Evolutionary conservation across 2,329 filamentous ascomycete genomes (phyloP).

Genomic region (Capronia epimyces): DNA sequence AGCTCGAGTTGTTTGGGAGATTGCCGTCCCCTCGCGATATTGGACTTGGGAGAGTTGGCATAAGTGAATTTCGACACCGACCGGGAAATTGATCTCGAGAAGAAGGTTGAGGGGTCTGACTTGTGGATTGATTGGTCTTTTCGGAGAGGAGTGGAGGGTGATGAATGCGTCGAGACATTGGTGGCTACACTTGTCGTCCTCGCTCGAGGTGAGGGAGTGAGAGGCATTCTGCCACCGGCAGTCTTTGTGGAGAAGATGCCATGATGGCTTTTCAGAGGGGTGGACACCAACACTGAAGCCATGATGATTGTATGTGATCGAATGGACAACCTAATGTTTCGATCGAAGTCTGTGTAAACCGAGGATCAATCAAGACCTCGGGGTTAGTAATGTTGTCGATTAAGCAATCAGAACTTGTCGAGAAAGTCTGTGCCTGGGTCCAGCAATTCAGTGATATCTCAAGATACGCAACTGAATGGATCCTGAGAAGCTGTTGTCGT

Average conservation of each 20-base stretch:
- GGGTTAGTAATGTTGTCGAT: slow-evolving; percentile 35
- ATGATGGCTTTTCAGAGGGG: slow-evolving; percentile 89
- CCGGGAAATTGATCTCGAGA: slow-evolving; percentile 58
- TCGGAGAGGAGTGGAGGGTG: slow-evolving; percentile 71
- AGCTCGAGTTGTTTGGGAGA: slow-evolving; percentile 85
- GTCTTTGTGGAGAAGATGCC: slow-evolving; percentile 88
- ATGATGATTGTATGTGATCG: slow-evolving; percentile 53
- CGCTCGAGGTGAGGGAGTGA: slow-evolving; percentile 81
- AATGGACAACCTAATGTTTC: slow-evolving; percentile 49
- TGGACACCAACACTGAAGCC: slow-evolving; percentile 78
- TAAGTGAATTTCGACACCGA: slow-evolving; percentile 57
- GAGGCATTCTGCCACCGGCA: slow-evolving; percentile 87
- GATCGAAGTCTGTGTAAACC: slow-evolving; percentile 33
- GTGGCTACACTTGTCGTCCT: slow-evolving; percentile 47
- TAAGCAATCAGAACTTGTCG: slow-evolving; percentile 34
- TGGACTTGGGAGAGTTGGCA: slow-evolving; percentile 91
- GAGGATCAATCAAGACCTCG: slow-evolving; percentile 30
- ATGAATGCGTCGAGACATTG: slow-evolving; percentile 53
- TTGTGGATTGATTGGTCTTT: slow-evolving; percentile 67
- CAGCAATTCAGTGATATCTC: slow-evolving; percentile 33
- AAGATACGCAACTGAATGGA: slow-evolving; percentile 38
- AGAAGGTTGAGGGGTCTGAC: slow-evolving; percentile 67
- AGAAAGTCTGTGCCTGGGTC: slow-evolving; percentile 31
- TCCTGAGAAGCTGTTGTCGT: slow-evolving; percentile 32
- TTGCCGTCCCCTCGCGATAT: slow-evolving; percentile 70